Evolutionary conservation across 768 basidiomycete genomes (phyloP).

Genomic region (Lactifluus echinatus): DNA sequence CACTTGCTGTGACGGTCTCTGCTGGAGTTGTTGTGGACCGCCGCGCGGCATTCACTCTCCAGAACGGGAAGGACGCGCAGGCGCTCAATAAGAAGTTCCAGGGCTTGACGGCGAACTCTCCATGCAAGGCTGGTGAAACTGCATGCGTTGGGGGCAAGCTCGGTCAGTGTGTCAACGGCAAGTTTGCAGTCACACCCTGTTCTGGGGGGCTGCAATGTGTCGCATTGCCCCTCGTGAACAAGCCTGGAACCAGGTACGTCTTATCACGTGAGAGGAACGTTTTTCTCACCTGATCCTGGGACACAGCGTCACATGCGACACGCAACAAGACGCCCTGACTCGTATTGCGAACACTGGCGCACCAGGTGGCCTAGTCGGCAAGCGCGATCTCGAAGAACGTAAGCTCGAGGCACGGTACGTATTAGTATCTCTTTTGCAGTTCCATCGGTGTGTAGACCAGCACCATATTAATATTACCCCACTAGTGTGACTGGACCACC

Average conservation of each 20-base stretch:
- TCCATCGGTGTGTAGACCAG: not conserved
- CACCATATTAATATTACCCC: not conserved
- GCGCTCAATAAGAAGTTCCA: slow-evolving; percentile 22
- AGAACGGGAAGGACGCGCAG: slow-evolving; percentile 24
- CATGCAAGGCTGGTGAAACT: slow-evolving; percentile 29
- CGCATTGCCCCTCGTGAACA: slow-evolving; percentile 28
- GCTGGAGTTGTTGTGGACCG: slow-evolving; percentile 13
- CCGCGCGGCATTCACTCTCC: slow-evolving; percentile 19
- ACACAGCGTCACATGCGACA: slow-evolving; percentile 25
- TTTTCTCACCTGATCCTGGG: too few species aligned
- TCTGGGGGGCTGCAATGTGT: slow-evolving; percentile 16
- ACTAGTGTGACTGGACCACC: not conserved
- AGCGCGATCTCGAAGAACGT: slow-evolving; percentile 3
- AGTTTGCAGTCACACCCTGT: slow-evolving; percentile 20
- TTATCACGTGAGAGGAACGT: not conserved
- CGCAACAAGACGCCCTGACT: slow-evolving; percentile 20
- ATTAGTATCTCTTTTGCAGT: not conserved
- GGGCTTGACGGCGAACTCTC: slow-evolving; percentile 23
- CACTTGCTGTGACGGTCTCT: slow-evolving; percentile 4
- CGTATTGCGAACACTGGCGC: slow-evolving; percentile 24
- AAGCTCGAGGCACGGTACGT: not conserved
- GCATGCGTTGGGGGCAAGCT: slow-evolving; percentile 15
- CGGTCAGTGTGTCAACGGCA: slow-evolving; percentile 21
- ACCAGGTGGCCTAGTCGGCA: slow-evolving; percentile 24
- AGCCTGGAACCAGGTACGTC: slow-evolving; percentile 25